Base-by-base conservation (phyloP, 1,139 yeast species). In the Entelexis sorbosivorans region DNA sequence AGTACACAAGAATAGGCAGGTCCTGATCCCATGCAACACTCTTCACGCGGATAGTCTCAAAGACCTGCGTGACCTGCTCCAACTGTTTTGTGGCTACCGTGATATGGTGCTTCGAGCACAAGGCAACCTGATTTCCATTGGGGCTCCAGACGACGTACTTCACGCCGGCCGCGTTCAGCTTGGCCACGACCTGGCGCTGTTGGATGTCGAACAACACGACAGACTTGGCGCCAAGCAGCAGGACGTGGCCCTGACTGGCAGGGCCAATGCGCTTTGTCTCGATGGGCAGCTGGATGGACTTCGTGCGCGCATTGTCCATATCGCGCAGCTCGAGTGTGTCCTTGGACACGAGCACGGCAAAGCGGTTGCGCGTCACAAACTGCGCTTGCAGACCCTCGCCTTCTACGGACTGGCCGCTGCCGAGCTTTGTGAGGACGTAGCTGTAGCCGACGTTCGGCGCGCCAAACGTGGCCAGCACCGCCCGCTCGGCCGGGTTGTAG, bases 21-120 rank as follows among this genome's bases (percentile, higher is more conserved):
- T 86, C 74, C 61, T 88, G 96, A 66, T 91, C 98, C 97, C 97
- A 93, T 13, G 95, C 88, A 47, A 96, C 97, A 71, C 95, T 82
- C 73, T 93, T 93, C 63, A 93, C 87, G 68, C 98, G 77, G 60
- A 93, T 91, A 5, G 98, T 91, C 71, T 93, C 99, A 66, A 89
- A 97, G 78, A 89, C 76, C 5, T 95, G 81, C 50, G 91, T 82
- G 42, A 88, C 74, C 57, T 81, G 71, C 64, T 87, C 88, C 14
- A 53, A 44, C 59, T 80, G 81, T 66, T 79, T 83, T 62, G 79
- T 82, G 32, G 87, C 93, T 62, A 91, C 81, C 10, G 95, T 84
- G 60, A 93, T 85, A 29, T 94, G 84, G 69, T 93, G 99, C 66
- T 91, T 93, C 28, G 95, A 81, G 66, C 89, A 75, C 54, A 93